A percentile compares a stretch with the other conserved stretches of the same genome.
phyloP scores from a whole-genome alignment of 2,329 filamentous ascomycete species.

The Podosphaera leucotricha region DNA sequence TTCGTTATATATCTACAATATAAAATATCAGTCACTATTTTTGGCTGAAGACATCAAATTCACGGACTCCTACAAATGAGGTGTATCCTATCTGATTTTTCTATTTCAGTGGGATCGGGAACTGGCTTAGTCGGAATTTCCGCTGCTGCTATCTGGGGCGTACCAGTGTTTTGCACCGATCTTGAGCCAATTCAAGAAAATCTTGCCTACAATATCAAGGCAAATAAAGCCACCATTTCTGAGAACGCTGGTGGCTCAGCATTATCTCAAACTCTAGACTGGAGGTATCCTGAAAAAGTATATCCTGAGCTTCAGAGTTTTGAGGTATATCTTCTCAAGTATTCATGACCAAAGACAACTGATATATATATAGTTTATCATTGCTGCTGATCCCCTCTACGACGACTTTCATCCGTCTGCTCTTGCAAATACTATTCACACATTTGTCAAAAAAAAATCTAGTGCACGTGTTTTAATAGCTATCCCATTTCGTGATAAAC shows the following conservation, averaged over 20 bases:
- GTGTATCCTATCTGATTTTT: background rate
- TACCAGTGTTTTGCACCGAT: constrained; percentile 54
- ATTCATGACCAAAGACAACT: background rate
- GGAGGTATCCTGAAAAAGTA: constrained; percentile 20
- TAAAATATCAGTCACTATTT: no score
- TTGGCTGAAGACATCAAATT: no score
- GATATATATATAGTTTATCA: constrained; percentile 31
- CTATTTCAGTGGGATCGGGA: constrained; percentile 27
- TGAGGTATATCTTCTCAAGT: background rate
- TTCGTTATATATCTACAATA: no score
- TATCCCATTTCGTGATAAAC: constrained; percentile 48
- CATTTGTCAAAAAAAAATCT: constrained; percentile 34
- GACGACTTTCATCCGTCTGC: constrained; percentile 59
- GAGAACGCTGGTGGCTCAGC: constrained; percentile 29
- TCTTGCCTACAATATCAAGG: constrained; percentile 44
- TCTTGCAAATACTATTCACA: constrained; percentile 43
- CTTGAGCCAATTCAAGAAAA: constrained; percentile 67
- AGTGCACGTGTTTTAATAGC: constrained; percentile 49
- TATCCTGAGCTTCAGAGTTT: background rate
- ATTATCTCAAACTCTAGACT: constrained; percentile 39
- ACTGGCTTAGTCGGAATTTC: constrained; percentile 80
- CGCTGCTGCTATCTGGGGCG: constrained; percentile 47
- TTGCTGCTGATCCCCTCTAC: constrained; percentile 75
- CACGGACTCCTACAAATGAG: no score
- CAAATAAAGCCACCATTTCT: constrained; percentile 34